Base-by-base conservation (phyloP, 352 stramenopile species). In the Phytophthora boehmeriae region DNA sequence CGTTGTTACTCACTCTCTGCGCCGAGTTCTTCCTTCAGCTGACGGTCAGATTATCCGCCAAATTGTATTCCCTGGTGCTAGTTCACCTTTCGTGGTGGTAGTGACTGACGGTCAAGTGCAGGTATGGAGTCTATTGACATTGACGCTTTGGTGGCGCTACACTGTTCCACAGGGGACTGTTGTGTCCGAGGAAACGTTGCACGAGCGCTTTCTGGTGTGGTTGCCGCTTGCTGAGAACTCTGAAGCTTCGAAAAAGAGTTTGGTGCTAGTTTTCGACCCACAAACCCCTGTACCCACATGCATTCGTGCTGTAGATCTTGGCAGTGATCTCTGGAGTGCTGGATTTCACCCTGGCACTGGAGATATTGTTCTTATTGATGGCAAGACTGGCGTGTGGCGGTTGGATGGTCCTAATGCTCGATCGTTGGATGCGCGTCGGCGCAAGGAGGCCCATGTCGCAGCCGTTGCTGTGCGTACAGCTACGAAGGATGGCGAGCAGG, bases 81-180 rank as follows among this genome's bases (percentile, higher is more conserved):
- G 69, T 14, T 84, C 80, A 11, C 84, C 86, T 8, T 92, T 74
- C 52, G 55, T 95, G 14, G 82, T 91, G 25, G 22, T 91, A 5
- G 69, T 83, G 30, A 95, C 84, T 0, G 36, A 46, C 2, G 35
- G 19, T 6, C 75, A 90, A 34, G 59, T 95, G 9, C 86, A 95
- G 55, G 78, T 93, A 1, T 95, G 86, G 86, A 88, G 82, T 43
- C 46, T 95, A 53, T 54, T 95, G 19, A 78, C 72, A 13, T 66
- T 85, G 34, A 71, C 80, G 27, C 67, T 95, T 28, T 83, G 68
- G 75, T 95, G 86, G 86, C 75, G 83, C 11, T 92, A 92, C 54
- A 72, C 76, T 0, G 76, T 92, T 23, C 78, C 78, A 0, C 36
- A 58, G 10, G 58, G 71, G 16, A 57, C 60, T 23, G 68, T 70